Conservation (phyloP, 495 filamentous ascomycete species). For the Lasiosphaeria ovina region DNA sequence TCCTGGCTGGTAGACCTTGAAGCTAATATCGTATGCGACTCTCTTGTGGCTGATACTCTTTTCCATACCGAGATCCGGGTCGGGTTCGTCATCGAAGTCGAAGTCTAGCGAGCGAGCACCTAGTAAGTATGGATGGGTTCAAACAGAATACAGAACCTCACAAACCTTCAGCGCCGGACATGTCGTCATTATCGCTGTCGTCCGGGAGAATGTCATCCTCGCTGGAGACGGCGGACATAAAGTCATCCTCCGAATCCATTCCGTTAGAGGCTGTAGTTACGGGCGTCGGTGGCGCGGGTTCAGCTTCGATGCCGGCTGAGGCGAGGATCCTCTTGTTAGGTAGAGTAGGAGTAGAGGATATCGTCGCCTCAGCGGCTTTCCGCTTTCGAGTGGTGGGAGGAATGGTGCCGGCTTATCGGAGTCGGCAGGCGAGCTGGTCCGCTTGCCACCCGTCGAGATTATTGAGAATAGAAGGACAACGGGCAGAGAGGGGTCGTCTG, state of each 20-base stretch:
- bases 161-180: slow-evolving; percentile 75
- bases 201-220: slow-evolving; percentile 70
- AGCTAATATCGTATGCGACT: slow-evolving; percentile 80
- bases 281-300: slow-evolving; percentile 52
- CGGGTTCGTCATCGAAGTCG: slow-evolving; percentile 67
- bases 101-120: slow-evolving; percentile 50
- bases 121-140: slow-evolving; percentile 11
- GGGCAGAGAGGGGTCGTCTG: neutral
- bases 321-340: slow-evolving; percentile 54
- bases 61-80: slow-evolving; percentile 69
- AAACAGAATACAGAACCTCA: slow-evolving; percentile 3
- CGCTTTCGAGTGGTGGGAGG: slow-evolving; percentile 75
- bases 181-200: slow-evolving; percentile 69
- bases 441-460: slow-evolving; percentile 12
- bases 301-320: slow-evolving; percentile 42
- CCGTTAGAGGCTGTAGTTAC: slow-evolving; percentile 55
- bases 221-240: slow-evolving; percentile 82
- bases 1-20: slow-evolving; percentile 70
- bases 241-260: slow-evolving; percentile 98
- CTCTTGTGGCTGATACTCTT: slow-evolving; percentile 71
- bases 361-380: slow-evolving; percentile 81
- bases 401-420: slow-evolving; percentile 49
- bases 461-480: neutral
- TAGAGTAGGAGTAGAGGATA: slow-evolving; percentile 43
- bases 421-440: slow-evolving; percentile 7